phyloP scores from a whole-genome alignment of 2,329 filamentous ascomycete genomes.

The Sordariomycetes sp. region DNA sequence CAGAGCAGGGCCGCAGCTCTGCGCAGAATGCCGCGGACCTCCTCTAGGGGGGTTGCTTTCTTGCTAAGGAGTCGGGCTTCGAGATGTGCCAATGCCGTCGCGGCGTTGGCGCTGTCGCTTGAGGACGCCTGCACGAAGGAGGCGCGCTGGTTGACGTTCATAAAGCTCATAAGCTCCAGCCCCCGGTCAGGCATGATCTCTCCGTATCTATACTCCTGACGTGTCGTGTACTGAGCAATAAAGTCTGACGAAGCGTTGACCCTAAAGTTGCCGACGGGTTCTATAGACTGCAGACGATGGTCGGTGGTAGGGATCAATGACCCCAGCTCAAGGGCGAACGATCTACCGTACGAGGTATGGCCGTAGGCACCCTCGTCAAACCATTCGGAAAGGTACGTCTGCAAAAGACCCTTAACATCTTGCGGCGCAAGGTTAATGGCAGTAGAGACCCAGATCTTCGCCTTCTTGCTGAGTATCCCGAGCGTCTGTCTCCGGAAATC shows the following conservation, averaged over 20 bases:
- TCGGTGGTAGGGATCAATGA: conserved; percentile 76
- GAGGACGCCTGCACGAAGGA: conserved; percentile 38
- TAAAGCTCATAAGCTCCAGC: conserved; percentile 48
- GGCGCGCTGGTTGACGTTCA: conserved; percentile 37
- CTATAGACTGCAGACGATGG: conserved; percentile 71
- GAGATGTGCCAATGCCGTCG: conserved; percentile 57
- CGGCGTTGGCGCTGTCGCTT: conserved; percentile 42
- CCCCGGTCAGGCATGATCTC: conserved; percentile 61
- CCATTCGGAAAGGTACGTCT: conserved; percentile 92
- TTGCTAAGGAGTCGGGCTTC: conserved; percentile 57
- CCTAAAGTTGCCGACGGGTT: conserved; percentile 55
- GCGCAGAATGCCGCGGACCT: conserved; percentile 70
- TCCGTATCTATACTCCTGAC: conserved; percentile 87
- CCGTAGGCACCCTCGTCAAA: conserved; percentile 85
- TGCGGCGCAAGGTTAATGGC: conserved; percentile 78
- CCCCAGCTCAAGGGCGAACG: conserved; percentile 88
- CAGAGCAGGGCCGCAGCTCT: conserved; percentile 80
- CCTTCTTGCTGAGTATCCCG: conserved; percentile 61
- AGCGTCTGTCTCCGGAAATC: conserved; percentile 68
- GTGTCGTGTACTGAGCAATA: conserved; percentile 89
- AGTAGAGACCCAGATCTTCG: conserved; percentile 65
- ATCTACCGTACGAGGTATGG: conserved; percentile 82
- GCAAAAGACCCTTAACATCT: conserved; percentile 87
- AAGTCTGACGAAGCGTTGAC: conserved; percentile 95
- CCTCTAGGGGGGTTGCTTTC: conserved; percentile 55